These are phyloP conservation scores for Leccinum olivaceopallidum DNA, from an alignment of 768 basidiomycete species.

Conservation along the genomic window DNA sequence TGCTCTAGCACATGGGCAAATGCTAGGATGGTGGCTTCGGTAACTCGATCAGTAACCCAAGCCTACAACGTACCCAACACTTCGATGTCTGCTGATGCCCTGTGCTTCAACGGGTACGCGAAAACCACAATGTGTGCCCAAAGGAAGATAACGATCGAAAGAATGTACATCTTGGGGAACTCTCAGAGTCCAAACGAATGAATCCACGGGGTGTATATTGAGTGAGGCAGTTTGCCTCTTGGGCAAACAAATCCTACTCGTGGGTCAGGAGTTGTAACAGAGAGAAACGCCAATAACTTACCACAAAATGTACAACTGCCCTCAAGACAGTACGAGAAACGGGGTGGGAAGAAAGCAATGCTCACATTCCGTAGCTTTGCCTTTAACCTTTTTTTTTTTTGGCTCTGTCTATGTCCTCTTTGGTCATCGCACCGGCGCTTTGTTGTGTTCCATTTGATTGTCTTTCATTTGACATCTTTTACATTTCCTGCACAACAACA, in stretches of 20 bases:
- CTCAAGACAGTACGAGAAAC: constrained; percentile 3
- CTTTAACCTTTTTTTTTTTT: neutral
- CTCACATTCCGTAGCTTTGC: neutral
- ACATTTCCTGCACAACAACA: constrained; percentile 1
- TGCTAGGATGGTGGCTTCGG: constrained; percentile 40
- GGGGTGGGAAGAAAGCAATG: neutral
- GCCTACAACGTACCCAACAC: constrained; percentile 55
- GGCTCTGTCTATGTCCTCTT: neutral
- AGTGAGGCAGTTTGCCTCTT: constrained; percentile 39
- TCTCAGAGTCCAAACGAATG: constrained; percentile 29
- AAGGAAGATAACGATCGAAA: neutral
- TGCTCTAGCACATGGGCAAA: constrained; percentile 78
- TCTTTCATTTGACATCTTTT: neutral
- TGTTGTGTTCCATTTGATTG: constrained; percentile 1
- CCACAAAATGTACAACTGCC: constrained; percentile 1
- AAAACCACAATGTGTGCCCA: neutral
- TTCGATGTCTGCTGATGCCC: constrained; percentile 31
- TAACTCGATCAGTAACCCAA: neutral
- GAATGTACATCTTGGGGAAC: constrained; percentile 8
- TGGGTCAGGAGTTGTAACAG: neutral
- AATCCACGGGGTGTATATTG: constrained; percentile 13
- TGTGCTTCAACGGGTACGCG: constrained; percentile 13
- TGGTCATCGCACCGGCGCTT: neutral
- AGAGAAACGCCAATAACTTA: neutral
- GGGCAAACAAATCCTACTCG: neutral